Evolutionary conservation across 306 rosid species (phyloP).

Genomic region (Aeschynomene evenia): DNA sequence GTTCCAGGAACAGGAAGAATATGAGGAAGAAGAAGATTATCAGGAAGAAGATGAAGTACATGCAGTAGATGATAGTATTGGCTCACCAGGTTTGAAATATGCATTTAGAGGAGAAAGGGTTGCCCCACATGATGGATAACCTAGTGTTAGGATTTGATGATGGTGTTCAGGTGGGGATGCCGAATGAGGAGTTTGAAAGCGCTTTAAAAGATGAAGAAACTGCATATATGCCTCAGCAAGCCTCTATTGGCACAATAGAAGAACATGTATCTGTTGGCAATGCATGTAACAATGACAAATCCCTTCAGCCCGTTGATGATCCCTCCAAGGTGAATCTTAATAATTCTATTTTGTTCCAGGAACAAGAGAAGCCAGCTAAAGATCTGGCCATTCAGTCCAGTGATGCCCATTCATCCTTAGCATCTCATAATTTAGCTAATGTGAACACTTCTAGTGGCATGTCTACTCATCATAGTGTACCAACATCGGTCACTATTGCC

Average conservation of each 20-base stretch:
- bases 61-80: constrained; percentile 72
- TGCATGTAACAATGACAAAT: constrained; percentile 37
- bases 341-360: constrained; percentile 51
- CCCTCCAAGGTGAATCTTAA: constrained; percentile 46
- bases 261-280: constrained; percentile 53
- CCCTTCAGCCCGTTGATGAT: constrained; percentile 49
- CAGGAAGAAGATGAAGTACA: constrained; percentile 94
- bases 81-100: constrained; percentile 56
- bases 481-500: constrained; percentile 47
- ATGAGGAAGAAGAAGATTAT: constrained; percentile 93
- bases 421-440: constrained; percentile 44
- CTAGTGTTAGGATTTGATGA: constrained; percentile 87
- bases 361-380: constrained; percentile 54
- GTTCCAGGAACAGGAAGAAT: constrained; percentile 93
- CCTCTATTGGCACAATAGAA: constrained; percentile 41
- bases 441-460: constrained; percentile 52
- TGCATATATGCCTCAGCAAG: constrained; percentile 41
- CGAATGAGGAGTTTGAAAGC: constrained; percentile 77
- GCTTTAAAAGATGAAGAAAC: constrained; percentile 49
- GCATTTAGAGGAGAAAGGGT: constrained; percentile 72
- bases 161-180: constrained; percentile 97
- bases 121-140: constrained; percentile 75
- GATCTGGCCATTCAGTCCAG: constrained; percentile 52
- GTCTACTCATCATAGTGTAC: constrained; percentile 46
- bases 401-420: constrained; percentile 38